Base-by-base conservation (phyloP, 345 rosid species). In the Pelargonium nanum region DNA sequence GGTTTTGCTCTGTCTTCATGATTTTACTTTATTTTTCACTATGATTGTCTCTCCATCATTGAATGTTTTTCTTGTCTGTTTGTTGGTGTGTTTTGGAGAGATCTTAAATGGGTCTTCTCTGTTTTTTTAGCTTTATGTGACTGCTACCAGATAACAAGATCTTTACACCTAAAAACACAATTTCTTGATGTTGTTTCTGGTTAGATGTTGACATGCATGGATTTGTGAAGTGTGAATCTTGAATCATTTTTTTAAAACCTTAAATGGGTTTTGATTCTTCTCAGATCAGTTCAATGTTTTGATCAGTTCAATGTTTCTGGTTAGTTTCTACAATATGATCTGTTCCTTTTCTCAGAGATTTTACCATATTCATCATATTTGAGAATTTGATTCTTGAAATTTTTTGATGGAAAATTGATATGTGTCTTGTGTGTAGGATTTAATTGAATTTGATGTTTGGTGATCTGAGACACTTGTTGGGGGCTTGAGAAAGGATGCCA, bases 401-500 rank as follows among this genome's bases (percentile, higher is more conserved):
- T 17, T 55, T 13, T 59, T 70, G 57, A 59, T 65, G 30, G 30
- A 59, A 25, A 58, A 22, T 51, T 65, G 30, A 24, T 61, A 34
- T 75, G 72, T 67, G 53, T 68, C 17, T 45, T 69, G 72, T n/a
- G n/a, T n/a, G n/a, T 72, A 77, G 82, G 69, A 64, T 55, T 74
- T 25, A 54, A 58, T 55, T 19, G 59, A 68, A 59, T 66, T 13
- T 61, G 55, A 52, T 45, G 19, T 65, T 40, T 19, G 50, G 60
- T 56, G 70, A 64, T 48, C 63, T 45, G 60, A 75, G 55, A 73
- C 60, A 62, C 62, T 62, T 64, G 75, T 72, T 22, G 73, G 80
- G 63, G 70, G 82, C 82, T 80, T 88, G 84, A 74, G 84, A 84
- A 86, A 84, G 78, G 82, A 90, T 94, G 99, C 97, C 83, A 83